Percentiles rank a stretch among this genome's conserved stretches.
These are phyloP conservation scores for Aspergillus sp. DNA, from an alignment of 2,329 filamentous ascomycete genomes.

Conservation along the genomic window DNA sequence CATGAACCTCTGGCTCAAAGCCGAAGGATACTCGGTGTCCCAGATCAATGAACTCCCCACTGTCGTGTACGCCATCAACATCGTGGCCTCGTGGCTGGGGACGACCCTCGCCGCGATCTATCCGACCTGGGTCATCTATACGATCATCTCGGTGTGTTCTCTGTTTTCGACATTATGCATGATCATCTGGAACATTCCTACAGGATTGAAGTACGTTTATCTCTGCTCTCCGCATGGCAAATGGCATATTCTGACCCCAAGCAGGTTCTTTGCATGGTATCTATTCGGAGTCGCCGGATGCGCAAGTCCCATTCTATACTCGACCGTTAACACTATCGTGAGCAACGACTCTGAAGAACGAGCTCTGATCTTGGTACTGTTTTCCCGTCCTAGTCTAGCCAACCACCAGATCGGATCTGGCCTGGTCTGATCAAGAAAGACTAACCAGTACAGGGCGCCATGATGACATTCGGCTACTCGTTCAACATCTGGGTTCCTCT, in stretches of 20 bases:
- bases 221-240: too few relatives aligned
- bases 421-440: too few relatives aligned
- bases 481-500: constrained; percentile 49
- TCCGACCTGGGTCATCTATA: constrained; percentile 51
- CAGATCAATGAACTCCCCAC: constrained; percentile 54
- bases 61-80: constrained; percentile 49
- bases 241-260: not conserved
- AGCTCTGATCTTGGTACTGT: constrained; percentile 32
- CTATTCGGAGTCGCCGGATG: constrained; percentile 42
- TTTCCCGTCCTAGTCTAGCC: not conserved
- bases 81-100: constrained; percentile 51
- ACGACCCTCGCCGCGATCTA: constrained; percentile 54
- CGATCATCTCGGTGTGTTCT: constrained; percentile 40
- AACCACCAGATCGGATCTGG: not conserved
- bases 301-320: constrained; percentile 45
- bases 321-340: constrained; percentile 45
- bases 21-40: constrained; percentile 48
- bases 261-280: constrained; percentile 46
- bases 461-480: constrained; percentile 50
- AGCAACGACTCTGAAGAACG: constrained; percentile 42
- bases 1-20: constrained; percentile 56
- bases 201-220: constrained; percentile 41
- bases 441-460: constrained; percentile 34
- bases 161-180: constrained; percentile 49
- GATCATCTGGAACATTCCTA: constrained; percentile 53